These are phyloP conservation scores for Xylaria scruposa DNA, from an alignment of 495 filamentous ascomycete genomes.

Conservation along the genomic window DNA sequence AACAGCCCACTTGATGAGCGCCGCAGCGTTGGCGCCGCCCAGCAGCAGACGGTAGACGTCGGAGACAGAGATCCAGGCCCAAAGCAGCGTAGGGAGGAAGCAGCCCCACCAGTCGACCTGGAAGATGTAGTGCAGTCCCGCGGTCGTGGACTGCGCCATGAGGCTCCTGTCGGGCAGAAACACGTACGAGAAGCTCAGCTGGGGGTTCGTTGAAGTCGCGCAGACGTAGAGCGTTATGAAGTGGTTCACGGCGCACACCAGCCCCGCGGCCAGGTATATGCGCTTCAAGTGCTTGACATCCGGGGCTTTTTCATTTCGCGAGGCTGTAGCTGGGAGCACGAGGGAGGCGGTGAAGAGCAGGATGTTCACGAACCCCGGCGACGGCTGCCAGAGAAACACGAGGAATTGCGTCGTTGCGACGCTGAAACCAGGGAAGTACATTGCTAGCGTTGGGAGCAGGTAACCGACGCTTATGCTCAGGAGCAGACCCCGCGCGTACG, in stretches of 20 bases:
- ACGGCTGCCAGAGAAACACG: slow-evolving; percentile 47
- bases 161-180: slow-evolving; percentile 32
- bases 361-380: slow-evolving; percentile 40
- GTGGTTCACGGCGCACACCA: slow-evolving; percentile 31
- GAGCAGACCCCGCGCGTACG: slow-evolving; percentile 42
- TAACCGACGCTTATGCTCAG: slow-evolving; percentile 42
- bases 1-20: slow-evolving; percentile 28
- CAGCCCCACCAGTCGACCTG: slow-evolving; percentile 38
- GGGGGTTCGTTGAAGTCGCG: slow-evolving; percentile 32
- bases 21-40: background rate
- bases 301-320: slow-evolving; percentile 4
- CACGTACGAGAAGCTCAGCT: slow-evolving; percentile 34
- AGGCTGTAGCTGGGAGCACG: slow-evolving; percentile 19
- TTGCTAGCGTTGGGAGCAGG: slow-evolving; percentile 42
- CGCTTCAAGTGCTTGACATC: slow-evolving; percentile 39
- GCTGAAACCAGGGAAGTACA: slow-evolving; percentile 36
- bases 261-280: slow-evolving; percentile 31
- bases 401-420: slow-evolving; percentile 38
- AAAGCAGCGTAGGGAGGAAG: slow-evolving; percentile 35
- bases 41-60: slow-evolving; percentile 34
- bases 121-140: slow-evolving; percentile 41
- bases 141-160: slow-evolving; percentile 31
- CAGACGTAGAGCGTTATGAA: slow-evolving; percentile 29
- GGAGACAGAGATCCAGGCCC: slow-evolving; percentile 35
- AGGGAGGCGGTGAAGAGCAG: slow-evolving; percentile 30